phyloP scores from a whole-genome alignment of 2,329 filamentous ascomycete genomes.

The Pseudogymnoascus sp. region DNA sequence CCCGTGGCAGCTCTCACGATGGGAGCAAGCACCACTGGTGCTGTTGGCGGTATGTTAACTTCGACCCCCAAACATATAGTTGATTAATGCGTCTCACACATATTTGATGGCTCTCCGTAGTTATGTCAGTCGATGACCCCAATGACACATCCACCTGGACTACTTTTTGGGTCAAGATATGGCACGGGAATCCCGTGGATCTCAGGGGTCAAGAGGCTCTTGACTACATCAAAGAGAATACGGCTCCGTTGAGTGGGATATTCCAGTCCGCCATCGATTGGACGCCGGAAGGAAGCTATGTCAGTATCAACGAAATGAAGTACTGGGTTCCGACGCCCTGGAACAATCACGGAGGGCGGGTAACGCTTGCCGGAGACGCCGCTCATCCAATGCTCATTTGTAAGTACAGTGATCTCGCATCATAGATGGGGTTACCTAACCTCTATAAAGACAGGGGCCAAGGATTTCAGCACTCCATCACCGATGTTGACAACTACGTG shows the following conservation, averaged over 20 bases:
- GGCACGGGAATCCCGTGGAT: conserved; percentile 23
- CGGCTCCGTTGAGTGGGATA: conserved; percentile 25
- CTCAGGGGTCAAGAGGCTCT: conserved; percentile 33
- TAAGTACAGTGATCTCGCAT: conserved; percentile 27
- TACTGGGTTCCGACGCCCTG: conserved; percentile 28
- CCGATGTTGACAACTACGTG: conserved; percentile 34
- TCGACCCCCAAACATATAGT: background rate
- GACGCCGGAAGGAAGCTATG: conserved; percentile 28
- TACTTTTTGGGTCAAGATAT: conserved; percentile 33
- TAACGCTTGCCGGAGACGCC: conserved; percentile 38
- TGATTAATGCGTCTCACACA: background rate
- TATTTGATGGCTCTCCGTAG: conserved; percentile 12
- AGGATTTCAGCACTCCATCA: conserved; percentile 38
- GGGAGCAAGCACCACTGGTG: conserved; percentile 25
- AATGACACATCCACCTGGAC: conserved; percentile 27
- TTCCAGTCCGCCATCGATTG: conserved; percentile 31
- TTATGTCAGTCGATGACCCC: conserved; percentile 23
- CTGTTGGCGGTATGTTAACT: conserved; percentile 26
- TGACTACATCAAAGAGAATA: conserved; percentile 25
- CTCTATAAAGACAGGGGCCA: conserved; percentile 35
- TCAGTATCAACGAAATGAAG: conserved; percentile 32
- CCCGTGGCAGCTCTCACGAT: conserved; percentile 29
- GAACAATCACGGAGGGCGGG: conserved; percentile 27
- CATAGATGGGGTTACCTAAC: background rate
- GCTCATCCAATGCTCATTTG: conserved; percentile 43